Base-by-base conservation (phyloP, 164 flowering plant species). In the Hamamelis virginiana region DNA sequence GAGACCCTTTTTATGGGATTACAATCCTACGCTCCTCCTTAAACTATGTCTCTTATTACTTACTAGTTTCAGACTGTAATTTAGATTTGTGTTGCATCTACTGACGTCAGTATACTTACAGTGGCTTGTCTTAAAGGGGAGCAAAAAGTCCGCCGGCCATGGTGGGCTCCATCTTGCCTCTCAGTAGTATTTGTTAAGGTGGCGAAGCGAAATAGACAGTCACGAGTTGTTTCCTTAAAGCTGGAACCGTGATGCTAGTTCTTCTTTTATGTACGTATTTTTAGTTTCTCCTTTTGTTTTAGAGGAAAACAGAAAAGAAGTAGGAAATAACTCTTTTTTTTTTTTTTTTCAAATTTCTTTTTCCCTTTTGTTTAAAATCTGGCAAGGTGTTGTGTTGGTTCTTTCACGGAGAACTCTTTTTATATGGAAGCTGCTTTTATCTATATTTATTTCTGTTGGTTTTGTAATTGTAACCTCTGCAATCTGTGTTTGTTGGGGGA, bases 91-190 rank as follows among this genome's bases (percentile, higher is more conserved):
- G 15, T 23, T 48, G 33, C 53, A 6, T 21, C n/a, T 19, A 51
- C 67, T 56, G 55, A 58, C 58, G 25, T 8, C 15, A 22, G 23
- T 62, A 18, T n/a, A 55, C 66, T 45, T 72, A 28, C 88, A 94
- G 98, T 94, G 83, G 98, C 98, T 69, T 92, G 97, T 77, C 73
- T 94, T 78, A 94, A 92, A 82, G 97, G 98, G 15, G 98, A 92
- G 78, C 97, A 94, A 78, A 92, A 83, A 68, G 91, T 94, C 11
- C 92, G 96, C 18, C 81, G 92, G 67, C 98, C 98, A 60, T 94
- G 98, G 98, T 94, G 98, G 98, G 98, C 97, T 18, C 98, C 98
- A 9, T 77, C 93, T n/a, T 94, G 97, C 84, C 80, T 94, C 28
- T 87, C 97, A 4, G 76, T 79, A 62, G 83, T 86, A 62, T 92